Evolutionary conservation across 2,329 filamentous ascomycete species (phyloP), one percentile per base, ranked within the genome.

Genomic region (Ilyonectria sp.): DNA sequence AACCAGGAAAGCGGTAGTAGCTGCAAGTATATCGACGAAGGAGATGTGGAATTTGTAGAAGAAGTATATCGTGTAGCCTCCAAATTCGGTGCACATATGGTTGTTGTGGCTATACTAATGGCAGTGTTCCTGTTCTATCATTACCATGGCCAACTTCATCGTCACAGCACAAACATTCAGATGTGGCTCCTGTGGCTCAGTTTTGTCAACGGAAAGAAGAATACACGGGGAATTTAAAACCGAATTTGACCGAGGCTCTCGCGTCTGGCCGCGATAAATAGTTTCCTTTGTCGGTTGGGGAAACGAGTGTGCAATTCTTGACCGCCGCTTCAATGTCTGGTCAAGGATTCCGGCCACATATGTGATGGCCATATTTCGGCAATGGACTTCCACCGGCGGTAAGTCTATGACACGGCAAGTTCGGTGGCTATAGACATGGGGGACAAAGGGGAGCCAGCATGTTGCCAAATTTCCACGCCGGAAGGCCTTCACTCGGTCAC

Each of bases 401-500:
- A 6, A 13, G 26, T 23, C 21, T 15, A 49, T 31, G 10, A 15
- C 21, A 35, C 11, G 23, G 35, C 26, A 37, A 52, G 31, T 10
- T 31, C 19, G 21, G 6, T 44, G 29, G 21, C n/a, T 9, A 9
- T 9, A 8, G 26, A 26, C 31, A 40, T 40, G 40, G 35, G 23
- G n/a, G 29, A n/a, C 9, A 9, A 23, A 40, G n/a, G 33, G 15
- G 26, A 10, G n/a, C 31, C 7, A 6, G 29, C 46, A 17, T 23
- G 21, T 55, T 55, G 21, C 43, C 31, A 17, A 43, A 6, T 37
- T 49, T 23, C 29, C 11, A 52, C n/a, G 23, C 35, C 29, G 43
- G 50, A 26, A 50, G 26, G 9, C 23, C 13, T 9, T 49, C 57
- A 26, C 37, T 53, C 52, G 53, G 52, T 6, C 15, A 57, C 53